Percentiles rank a stretch among this genome's conserved stretches.
phyloP scores from a whole-genome alignment of 2,329 filamentous ascomycete species.

The Verticillium klebahnii region DNA sequence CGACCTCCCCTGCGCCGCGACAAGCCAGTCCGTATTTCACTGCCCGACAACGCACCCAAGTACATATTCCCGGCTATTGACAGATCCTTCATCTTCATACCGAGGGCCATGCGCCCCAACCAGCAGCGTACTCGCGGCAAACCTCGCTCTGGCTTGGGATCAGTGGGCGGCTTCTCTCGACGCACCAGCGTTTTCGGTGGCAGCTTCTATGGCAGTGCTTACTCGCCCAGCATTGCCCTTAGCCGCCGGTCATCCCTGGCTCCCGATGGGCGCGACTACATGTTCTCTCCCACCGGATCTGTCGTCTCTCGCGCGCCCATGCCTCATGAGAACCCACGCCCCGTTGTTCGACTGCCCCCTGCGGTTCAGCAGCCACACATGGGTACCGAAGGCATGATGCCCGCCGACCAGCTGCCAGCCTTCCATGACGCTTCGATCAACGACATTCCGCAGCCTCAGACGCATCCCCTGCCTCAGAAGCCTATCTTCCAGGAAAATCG shows the following conservation, averaged over 20 bases:
- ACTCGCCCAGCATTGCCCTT: conserved; percentile 82
- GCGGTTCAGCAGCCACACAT: conserved; percentile 27
- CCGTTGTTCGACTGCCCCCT: conserved; percentile 80
- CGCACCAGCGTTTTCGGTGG: conserved; percentile 78
- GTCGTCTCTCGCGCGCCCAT: conserved; percentile 65
- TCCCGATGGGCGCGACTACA: conserved; percentile 57
- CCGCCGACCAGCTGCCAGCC: conserved; percentile 8
- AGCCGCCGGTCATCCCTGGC: conserved; percentile 81
- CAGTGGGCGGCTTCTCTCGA: conserved; percentile 63
- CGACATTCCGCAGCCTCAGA: conserved; percentile 53
- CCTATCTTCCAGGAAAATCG: conserved; percentile 54
- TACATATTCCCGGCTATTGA: conserved; percentile 91
- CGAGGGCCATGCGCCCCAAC: conserved; percentile 86
- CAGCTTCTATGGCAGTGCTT: conserved; percentile 66
- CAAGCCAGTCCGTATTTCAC: conserved; percentile 90
- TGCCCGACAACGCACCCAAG: conserved; percentile 72
- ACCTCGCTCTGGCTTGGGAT: conserved; percentile 67
- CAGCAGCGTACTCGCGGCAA: conserved; percentile 76
- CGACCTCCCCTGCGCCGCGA: conserved; percentile 89
- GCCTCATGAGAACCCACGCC: conserved; percentile 57
- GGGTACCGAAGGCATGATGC: conserved; percentile 5
- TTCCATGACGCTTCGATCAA: conserved; percentile 37
- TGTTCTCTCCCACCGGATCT: conserved; percentile 78
- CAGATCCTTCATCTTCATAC: conserved; percentile 97
- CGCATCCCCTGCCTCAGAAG: conserved; percentile 53